Base-by-base conservation (phyloP, 1,284 basidiomycete species). In the Butyriboletus appendiculatus region DNA sequence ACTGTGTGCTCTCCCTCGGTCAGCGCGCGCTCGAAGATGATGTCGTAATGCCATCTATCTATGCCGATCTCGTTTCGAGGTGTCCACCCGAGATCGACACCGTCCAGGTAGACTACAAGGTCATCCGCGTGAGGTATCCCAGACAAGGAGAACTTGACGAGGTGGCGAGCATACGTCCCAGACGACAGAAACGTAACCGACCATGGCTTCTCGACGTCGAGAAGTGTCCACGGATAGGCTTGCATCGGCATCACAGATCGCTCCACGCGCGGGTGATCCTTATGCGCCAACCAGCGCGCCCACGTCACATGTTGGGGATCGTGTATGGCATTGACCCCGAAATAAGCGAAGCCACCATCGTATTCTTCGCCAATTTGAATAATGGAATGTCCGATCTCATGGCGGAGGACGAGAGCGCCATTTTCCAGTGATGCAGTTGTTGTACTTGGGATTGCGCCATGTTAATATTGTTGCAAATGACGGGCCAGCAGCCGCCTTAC, bases 331-430 rank as follows among this genome's bases (percentile, higher is more conserved):
- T 94, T 92, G 41, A 80, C 80, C 4, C 92, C 92, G 59, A 80
- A 89, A 68, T 94, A 94, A 3, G 76, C 85, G 57, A 73, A 85
- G 1, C 90, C 90, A 3, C 90, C 91, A 59, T 94, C 92, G 64
- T 94, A 94, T 73, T 94, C 92, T 71, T 94, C 92, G 8, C 92
- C 92, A 7, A 91, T 86, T 2, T 81, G 74, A 58, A 90, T 88
- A 51, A 90, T 81, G n/a, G 86, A 89, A 68, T 91, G 88, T 0
- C 92, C 91, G 2, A 94, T 81, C 69, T 94, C 92, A 64, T 93
- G 92, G 9, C 90, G 81, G 28, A 94, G 77, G 0, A 93, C 88
- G 6, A 91, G 77, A 9, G 88, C 81, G 0, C 91, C 90, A 55
- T 94, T 94, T 10, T 84, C 76, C n/a, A 81, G 69, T 0, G 90